phyloP scores from a whole-genome alignment of 306 rosid species.

The Calophaca sinica region DNA sequence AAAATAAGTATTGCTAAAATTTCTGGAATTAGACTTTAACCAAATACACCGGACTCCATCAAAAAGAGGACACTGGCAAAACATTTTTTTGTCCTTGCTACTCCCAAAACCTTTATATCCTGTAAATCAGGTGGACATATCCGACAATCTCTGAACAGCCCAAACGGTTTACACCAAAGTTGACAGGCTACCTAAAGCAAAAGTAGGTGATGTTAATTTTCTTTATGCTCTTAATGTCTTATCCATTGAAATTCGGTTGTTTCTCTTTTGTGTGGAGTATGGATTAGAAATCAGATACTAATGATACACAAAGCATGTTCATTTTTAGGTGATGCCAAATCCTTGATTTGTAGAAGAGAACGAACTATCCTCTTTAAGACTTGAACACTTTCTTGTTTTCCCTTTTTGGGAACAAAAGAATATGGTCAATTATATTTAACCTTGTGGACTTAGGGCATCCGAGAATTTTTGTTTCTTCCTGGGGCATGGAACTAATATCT shows the following conservation, averaged over 20 bases:
- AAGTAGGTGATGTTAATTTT: constrained; percentile 10
- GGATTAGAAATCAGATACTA: constrained; percentile 29
- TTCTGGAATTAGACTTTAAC: not conserved
- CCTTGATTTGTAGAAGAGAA: constrained; percentile 26
- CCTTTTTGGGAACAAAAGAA: constrained; percentile 6
- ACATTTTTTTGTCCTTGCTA: constrained; percentile 8
- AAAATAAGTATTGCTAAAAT: constrained; percentile 27
- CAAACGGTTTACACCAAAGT: constrained; percentile 10
- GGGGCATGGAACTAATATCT: constrained; percentile 34
- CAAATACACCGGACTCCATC: not conserved
- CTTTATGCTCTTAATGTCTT: not conserved
- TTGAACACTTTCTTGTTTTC: not conserved
- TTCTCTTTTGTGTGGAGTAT: constrained; percentile 31
- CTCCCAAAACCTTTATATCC: constrained; percentile 35
- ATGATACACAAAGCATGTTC: constrained; percentile 13
- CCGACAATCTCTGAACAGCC: constrained; percentile 14
- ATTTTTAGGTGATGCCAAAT: constrained; percentile 21
- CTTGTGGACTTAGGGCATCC: constrained; percentile 1
- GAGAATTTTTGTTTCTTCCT: constrained; percentile 8
- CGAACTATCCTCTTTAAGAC: not conserved
- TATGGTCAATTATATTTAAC: not conserved
- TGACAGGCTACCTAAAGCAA: constrained; percentile 14
- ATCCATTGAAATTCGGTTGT: constrained; percentile 24
- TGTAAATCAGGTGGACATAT: constrained; percentile 24
- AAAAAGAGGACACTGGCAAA: constrained; percentile 19